Evolutionary conservation across 2,329 filamentous ascomycete species (phyloP), one percentile per base, ranked within the genome.

Genomic region (Botrytis pseudocinerea): DNA sequence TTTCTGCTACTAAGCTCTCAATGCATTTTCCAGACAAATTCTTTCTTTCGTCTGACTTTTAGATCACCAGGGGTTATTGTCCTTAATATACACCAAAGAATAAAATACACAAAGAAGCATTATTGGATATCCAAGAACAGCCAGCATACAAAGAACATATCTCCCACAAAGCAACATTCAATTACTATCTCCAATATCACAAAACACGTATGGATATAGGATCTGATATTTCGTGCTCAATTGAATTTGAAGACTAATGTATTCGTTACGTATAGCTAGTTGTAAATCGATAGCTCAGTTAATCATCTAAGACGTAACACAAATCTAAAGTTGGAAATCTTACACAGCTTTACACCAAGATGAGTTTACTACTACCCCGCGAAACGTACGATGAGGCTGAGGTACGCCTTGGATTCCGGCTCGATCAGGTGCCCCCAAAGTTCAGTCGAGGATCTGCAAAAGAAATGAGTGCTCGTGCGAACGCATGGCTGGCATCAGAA

Each of bases 41-140:
- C 2, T 51, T 65, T 65, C 64, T 16, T 51, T 51, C 22, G 16
- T 18, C 22, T 6, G 9, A 2, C 25, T 38, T 6, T 8, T 12
- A 12, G 12, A 2, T 25, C 46, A 28, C 32, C 4, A 18, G n/a
- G 16, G 1, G 18, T 40, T 2, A 14, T 66, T 40, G 16, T 54
- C 1, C 25, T 40, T 4, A 20, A 8, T 28, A 22, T 8, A 32
- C 35, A 40, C 10, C 16, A 68, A 68, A 57, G 35, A 68, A 68
- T 32, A 20, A 18, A 54, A 22, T 42, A n/a, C 18, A 57, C 22
- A 54, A 57, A 68, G 46, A 54, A 66, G 46, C 46, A 66, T 54
- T 54, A 54, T 54, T 28, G 28, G 12, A 38, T 54, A 66, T 68
- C 64, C 64, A 28, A 68, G 48, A 68, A 68, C 64, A 68, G 64